These are phyloP conservation scores for Amphirosellinia nigrospora DNA, from an alignment of 495 filamentous ascomycete genomes.

Conservation along the genomic window DNA sequence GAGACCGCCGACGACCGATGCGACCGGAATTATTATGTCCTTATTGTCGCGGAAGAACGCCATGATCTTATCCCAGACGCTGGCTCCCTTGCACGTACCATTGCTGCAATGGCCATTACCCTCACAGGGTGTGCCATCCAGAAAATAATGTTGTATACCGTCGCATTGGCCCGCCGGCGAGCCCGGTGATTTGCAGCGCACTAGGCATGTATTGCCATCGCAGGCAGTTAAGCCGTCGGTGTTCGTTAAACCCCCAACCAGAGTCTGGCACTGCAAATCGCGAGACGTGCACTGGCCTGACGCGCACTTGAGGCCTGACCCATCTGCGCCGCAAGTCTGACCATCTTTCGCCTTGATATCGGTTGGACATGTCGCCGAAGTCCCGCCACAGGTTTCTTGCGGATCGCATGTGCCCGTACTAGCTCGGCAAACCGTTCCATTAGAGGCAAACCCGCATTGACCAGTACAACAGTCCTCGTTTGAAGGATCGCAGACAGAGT, in stretches of 20 bases:
- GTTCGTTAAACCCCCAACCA: constrained; percentile 79
- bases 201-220: constrained; percentile 69
- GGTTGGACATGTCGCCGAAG: constrained; percentile 70
- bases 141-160: constrained; percentile 85
- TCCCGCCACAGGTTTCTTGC: constrained; percentile 81
- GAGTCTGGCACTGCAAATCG: constrained; percentile 83
- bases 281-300: constrained; percentile 95
- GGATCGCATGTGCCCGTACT: constrained; percentile 84
- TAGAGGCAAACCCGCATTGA: constrained; percentile 73
- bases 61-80: constrained; percentile 62
- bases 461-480: constrained; percentile 88
- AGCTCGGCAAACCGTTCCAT: constrained; percentile 75
- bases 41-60: constrained; percentile 75
- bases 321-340: constrained; percentile 62
- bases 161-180: constrained; percentile 70
- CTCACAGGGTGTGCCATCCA: constrained; percentile 89
- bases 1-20: constrained; percentile 68
- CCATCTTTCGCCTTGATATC: constrained; percentile 77
- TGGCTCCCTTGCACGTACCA: constrained; percentile 71
- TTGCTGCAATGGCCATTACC: constrained; percentile 81
- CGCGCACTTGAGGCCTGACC: constrained; percentile 73
- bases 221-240: constrained; percentile 86
- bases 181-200: constrained; percentile 77
- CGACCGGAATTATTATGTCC: constrained; percentile 77
- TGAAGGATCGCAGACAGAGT: constrained; percentile 82